phyloP scores from a whole-genome alignment of 768 basidiomycete species.

The Filobasidium floriforme region DNA sequence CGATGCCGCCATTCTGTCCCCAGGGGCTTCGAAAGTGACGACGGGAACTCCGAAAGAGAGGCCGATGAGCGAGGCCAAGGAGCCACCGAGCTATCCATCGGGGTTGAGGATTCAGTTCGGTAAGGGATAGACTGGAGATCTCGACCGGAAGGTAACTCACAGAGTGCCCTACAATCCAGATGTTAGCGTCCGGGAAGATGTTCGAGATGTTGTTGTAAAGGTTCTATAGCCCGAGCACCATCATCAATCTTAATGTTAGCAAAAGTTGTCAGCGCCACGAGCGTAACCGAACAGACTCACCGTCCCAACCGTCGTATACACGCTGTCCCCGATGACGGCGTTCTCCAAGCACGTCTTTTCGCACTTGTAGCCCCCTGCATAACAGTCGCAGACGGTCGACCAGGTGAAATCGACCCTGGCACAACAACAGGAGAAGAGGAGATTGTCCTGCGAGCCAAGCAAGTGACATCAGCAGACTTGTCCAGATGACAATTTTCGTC shows the following conservation, averaged over 20 bases:
- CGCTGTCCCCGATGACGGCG: conserved; percentile 66
- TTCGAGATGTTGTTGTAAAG: conserved; percentile 85
- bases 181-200: conserved; percentile 79
- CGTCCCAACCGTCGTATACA: conserved; percentile 79
- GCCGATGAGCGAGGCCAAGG: conserved; percentile 73
- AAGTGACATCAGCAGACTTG: neutral
- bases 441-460: conserved; percentile 55
- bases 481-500: neutral
- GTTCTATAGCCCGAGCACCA: conserved; percentile 51
- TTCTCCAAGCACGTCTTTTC: conserved; percentile 71
- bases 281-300: conserved; percentile 51
- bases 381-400: conserved; percentile 86
- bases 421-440: conserved; percentile 93
- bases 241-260: too few relatives aligned
- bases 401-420: conserved; percentile 90
- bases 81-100: conserved; percentile 84
- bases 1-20: conserved; percentile 68
- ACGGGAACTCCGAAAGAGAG: conserved; percentile 87
- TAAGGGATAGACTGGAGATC: too few relatives aligned
- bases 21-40: conserved; percentile 83
- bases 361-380: conserved; percentile 65
- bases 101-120: too few relatives aligned
- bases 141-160: conserved; percentile 19
- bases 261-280: too few relatives aligned
- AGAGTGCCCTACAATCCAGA: conserved; percentile 70